A percentile compares a stretch with the other conserved stretches of the same genome.
Conservation (phyloP, 495 filamentous ascomycete genomes). For the Friedmanniomyces simplex region DNA sequence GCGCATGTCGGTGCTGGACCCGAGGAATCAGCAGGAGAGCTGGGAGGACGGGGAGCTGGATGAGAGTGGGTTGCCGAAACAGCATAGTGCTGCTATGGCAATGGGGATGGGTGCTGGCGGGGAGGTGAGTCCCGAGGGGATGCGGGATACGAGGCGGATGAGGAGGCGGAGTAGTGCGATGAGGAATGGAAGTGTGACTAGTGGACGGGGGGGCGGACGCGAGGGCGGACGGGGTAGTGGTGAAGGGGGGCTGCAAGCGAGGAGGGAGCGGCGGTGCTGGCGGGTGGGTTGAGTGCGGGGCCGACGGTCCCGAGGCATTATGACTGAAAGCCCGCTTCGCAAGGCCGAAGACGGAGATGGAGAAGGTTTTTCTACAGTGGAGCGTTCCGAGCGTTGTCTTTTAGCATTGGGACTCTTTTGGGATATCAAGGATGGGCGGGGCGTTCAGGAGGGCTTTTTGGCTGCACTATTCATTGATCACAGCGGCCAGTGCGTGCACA, state of each 20-base stretch:
- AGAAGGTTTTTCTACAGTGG: not conserved
- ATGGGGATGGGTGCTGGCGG: constrained; percentile 1
- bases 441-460: too few species aligned
- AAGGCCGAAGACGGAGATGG: not conserved
- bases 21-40: not conserved
- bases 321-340: not conserved
- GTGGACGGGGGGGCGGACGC: not conserved
- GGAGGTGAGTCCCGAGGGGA: not conserved
- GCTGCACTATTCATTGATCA: too few species aligned
- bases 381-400: constrained; percentile 2
- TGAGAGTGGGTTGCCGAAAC: constrained; percentile 6
- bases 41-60: constrained; percentile 10
- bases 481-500: too few species aligned
- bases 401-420: too few species aligned
- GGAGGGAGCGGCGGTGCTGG: not conserved
- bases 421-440: too few species aligned
- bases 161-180: not conserved
- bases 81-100: constrained; percentile 2
- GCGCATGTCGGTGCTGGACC: not conserved
- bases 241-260: not conserved
- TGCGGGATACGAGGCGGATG: not conserved
- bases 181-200: not conserved
- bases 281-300: constrained; percentile 2
- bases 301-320: not conserved
- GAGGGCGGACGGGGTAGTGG: not conserved